Percentiles rank a stretch among this genome's conserved stretches.
phyloP scores from a whole-genome alignment of 495 filamentous ascomycete species.

The Margaritispora aquatica region DNA sequence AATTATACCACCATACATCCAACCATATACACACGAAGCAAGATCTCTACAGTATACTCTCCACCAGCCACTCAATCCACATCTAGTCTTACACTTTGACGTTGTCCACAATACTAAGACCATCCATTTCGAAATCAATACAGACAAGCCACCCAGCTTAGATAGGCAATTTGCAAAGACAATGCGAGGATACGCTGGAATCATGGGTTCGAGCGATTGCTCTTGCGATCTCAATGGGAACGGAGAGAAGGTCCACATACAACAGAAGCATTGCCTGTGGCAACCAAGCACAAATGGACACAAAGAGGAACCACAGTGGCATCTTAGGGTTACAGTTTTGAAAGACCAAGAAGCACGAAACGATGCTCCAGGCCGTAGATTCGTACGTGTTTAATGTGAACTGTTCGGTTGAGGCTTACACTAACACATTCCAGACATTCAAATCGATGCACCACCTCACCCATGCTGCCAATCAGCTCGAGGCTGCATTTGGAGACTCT shows the following conservation, averaged over 20 bases:
- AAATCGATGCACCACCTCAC: constrained; percentile 20
- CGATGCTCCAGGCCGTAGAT: constrained; percentile 10
- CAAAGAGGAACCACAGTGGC: constrained; percentile 11
- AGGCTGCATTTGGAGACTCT: constrained; percentile 2
- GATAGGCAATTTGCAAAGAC: not conserved
- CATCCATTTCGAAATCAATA: not conserved
- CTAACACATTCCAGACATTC: constrained; percentile 11
- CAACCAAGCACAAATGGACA: not conserved
- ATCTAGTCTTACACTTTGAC: constrained; percentile 2
- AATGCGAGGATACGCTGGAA: constrained; percentile 17
- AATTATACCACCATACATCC: not conserved
- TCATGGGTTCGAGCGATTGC: constrained; percentile 10
- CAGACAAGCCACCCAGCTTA: not conserved
- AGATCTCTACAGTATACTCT: not conserved
- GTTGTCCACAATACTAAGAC: constrained; percentile 7
- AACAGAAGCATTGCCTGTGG: constrained; percentile 15
- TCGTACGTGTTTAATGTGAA: constrained; percentile 6
- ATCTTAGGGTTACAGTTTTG: constrained; percentile 14
- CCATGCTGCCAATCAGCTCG: constrained; percentile 17
- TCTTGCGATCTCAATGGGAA: constrained; percentile 11
- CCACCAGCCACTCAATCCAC: not conserved
- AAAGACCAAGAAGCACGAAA: constrained; percentile 17
- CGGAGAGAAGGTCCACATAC: constrained; percentile 11
- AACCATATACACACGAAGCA: not conserved
- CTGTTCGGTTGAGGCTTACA: not conserved